These are phyloP conservation scores for Hortaea sp. DNA, from an alignment of 2,329 filamentous ascomycete genomes.

Conservation along the genomic window DNA sequence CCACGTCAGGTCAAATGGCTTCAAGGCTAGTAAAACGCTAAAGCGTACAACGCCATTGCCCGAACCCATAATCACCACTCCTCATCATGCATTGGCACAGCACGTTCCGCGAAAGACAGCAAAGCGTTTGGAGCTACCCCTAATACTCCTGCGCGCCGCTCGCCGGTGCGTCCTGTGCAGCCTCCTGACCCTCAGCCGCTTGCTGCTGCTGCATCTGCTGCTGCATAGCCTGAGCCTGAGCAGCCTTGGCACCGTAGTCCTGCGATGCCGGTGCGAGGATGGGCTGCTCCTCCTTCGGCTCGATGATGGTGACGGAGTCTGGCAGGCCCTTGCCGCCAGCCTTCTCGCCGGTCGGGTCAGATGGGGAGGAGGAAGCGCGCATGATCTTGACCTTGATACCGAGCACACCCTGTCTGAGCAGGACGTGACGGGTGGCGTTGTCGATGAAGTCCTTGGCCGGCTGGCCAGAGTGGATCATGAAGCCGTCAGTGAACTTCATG, in stretches of 20 bases:
- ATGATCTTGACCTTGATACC: conserved; percentile 99
- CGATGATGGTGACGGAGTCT: conserved; percentile 98
- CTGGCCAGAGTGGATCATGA: conserved; percentile 99
- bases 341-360: conserved; percentile 95
- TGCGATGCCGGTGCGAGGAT: conserved; percentile 92
- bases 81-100: background rate
- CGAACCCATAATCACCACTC: background rate
- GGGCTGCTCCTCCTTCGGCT: conserved; percentile 98
- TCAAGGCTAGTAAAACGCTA: background rate
- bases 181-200: conserved; percentile 10
- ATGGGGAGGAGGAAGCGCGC: conserved; percentile 61
- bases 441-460: conserved; percentile 99
- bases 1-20: background rate
- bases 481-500: conserved; percentile 99
- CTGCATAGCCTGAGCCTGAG: conserved; percentile 52
- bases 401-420: conserved; percentile 98
- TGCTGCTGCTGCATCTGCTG: conserved; percentile 19
- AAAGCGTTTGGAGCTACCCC: background rate
- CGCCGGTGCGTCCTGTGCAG: conserved; percentile 1
- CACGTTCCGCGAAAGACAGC: background rate
- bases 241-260: conserved; percentile 94
- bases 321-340: conserved; percentile 95
- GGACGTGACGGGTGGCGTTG: conserved; percentile 94
- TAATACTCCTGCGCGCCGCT: conserved; percentile 5
- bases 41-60: background rate